A percentile compares a stretch with the other conserved stretches of the same genome.
Conservation (phyloP, 192 early-diverging fungal species). For the Oehlia diaphana region DNA sequence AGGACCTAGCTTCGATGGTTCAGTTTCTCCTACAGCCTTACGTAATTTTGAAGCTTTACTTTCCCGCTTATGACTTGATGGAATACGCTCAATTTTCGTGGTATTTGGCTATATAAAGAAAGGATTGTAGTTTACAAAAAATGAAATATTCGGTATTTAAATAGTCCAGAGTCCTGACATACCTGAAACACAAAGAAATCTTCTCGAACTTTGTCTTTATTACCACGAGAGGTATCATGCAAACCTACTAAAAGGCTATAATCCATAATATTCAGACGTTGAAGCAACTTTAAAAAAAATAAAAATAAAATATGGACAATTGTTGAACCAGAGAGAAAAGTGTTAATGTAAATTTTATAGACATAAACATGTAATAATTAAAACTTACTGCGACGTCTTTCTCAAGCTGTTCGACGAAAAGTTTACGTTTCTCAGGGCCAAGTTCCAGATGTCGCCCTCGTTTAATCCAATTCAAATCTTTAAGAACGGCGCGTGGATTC, state of each 20-base stretch:
- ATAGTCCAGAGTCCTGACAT: not conserved
- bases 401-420: constrained; percentile 85
- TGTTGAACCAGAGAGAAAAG: not conserved
- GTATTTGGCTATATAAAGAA: constrained; percentile 43
- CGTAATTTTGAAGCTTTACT: constrained; percentile 57
- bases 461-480: constrained; percentile 95
- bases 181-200: constrained; percentile 81
- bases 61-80: constrained; percentile 49
- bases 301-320: constrained; percentile 29
- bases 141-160: not conserved
- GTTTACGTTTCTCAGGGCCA: constrained; percentile 76
- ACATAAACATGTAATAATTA: not conserved
- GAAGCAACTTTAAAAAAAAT: constrained; percentile 45
- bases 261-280: constrained; percentile 93
- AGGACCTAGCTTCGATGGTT: constrained; percentile 59
- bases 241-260: constrained; percentile 95
- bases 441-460: constrained; percentile 73
- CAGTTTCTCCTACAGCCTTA: constrained; percentile 56
- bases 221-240: constrained; percentile 83
- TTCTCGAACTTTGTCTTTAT: constrained; percentile 89
- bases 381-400: constrained; percentile 73
- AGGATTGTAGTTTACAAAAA: not conserved
- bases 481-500: constrained; percentile 89
- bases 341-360: not conserved
- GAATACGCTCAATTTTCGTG: constrained; percentile 44